Base-by-base conservation (phyloP, 2,329 filamentous ascomycete genomes). In the Byssothecium circinans region DNA sequence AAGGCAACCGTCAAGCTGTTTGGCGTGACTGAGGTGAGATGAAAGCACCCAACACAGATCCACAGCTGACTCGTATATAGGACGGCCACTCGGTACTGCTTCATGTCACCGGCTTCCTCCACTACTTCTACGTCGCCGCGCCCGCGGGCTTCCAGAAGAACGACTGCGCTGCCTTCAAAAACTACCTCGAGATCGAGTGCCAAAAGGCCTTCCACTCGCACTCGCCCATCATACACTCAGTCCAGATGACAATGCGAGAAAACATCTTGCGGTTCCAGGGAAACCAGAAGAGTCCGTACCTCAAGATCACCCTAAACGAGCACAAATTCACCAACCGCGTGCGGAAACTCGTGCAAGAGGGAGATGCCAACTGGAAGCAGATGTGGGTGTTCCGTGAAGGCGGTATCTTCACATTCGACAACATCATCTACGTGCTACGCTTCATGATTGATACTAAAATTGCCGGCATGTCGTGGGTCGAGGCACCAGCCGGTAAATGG, bases 401-500 rank as follows among this genome's bases (percentile, higher is more conserved):
- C 6, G 87, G 87, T 17, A 84, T 97, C 55, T 81, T 91, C 70
- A 97, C 94, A 0, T 99, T 92, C 62, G 94, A 99, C 76, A 96
- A 87, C 58, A 91, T 99, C 47, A 89, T 95, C 77, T 99, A 96
- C 66, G 84, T 97, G 20, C 74, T 97, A 56, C 83, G 94, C 42
- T 97, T 99, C 74, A 99, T 99, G 94, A 92, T 99, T 41, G 94
- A 99, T 71, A 95, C 88, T 58, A 87, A 91, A 81, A 87, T 99
- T 36, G 81, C 88, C 47, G 94, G 94, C 54, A 99, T 99, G 94
- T 92, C 91, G 1, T 99, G 94, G 94, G 90, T 97, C 0, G 90
- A 96, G 70, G 89, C 86, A 15, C 86, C 89, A 18, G 80, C 86
- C 2, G 80, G 79, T 23, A 85, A 85, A 53, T 96, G 92, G 74